phyloP scores from a whole-genome alignment of 2,329 filamentous ascomycete genomes.

The Anthostomella pinea region DNA sequence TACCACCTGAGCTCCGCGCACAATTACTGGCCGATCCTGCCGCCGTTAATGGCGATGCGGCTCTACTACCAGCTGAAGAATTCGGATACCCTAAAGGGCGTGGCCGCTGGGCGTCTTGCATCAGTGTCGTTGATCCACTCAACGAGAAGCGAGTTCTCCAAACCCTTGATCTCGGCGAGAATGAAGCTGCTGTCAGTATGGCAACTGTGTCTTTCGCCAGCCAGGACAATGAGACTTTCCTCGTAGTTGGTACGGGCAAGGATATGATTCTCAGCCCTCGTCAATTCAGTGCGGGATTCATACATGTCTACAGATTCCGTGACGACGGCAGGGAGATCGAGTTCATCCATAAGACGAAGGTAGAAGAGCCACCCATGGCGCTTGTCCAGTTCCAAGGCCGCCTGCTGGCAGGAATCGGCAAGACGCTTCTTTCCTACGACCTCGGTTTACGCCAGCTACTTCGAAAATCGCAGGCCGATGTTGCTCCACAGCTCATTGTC shows the following conservation, averaged over 20 bases:
- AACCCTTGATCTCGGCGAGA: constrained; percentile 79
- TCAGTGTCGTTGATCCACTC: constrained; percentile 85
- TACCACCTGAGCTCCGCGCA: constrained; percentile 75
- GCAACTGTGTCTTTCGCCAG: constrained; percentile 82
- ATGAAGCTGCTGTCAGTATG: constrained; percentile 87
- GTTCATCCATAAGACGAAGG: constrained; percentile 93
- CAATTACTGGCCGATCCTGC: constrained; percentile 70
- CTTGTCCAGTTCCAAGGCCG: constrained; percentile 90
- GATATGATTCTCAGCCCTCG: constrained; percentile 79
- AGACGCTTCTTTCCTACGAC: constrained; percentile 82
- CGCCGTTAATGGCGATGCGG: constrained; percentile 69
- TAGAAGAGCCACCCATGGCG: constrained; percentile 87
- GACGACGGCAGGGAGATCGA: constrained; percentile 85
- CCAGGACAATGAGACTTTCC: constrained; percentile 82
- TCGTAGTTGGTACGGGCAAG: constrained; percentile 93
- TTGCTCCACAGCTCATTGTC: constrained; percentile 78
- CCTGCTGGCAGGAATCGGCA: constrained; percentile 80
- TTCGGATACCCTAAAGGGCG: constrained; percentile 85
- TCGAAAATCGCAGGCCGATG: constrained; percentile 82
- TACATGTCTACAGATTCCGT: constrained; percentile 88
- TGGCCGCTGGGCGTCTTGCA: constrained; percentile 93
- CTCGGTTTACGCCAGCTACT: constrained; percentile 90
- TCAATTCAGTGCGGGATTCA: constrained; percentile 74
- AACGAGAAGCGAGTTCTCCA: constrained; percentile 70
- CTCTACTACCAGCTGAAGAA: constrained; percentile 69